Base-by-base conservation (phyloP, 768 basidiomycete genomes). In the Tulasnella sp. region DNA sequence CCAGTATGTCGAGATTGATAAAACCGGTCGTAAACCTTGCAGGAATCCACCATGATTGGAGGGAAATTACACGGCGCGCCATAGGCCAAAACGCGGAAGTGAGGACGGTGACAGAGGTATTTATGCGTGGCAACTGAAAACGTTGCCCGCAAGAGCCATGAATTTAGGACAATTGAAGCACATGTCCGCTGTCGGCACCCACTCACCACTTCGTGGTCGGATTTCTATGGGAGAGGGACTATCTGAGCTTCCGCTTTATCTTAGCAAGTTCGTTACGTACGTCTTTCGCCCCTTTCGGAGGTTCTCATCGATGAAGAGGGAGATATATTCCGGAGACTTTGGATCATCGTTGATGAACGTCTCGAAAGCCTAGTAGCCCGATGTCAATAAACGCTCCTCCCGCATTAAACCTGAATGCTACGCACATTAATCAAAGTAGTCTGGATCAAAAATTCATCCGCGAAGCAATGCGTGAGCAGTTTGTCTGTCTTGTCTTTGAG, bases 61-160 rank as follows among this genome's bases (percentile, higher is more conserved):
- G 96, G 92, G 56, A 98, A 87, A 6, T 86, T 90, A 82, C 95
- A 98, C 0, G 84, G 81, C 0, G 90, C 83, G 3, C 88, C 87
- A 92, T 93, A 0, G 98, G 98, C 98, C 98, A 99, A 85, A 94
- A 95, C 4, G 96, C 97, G 1, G 97, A 94, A 0, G 98, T 99
- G 91, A 98, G 96, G 74, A 99, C 93, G 7, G 89, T 96, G 58
- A 98, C 95, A 0, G 90, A 91, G 48, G 98, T 88, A 56, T 97
- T 94, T 81, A 97, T 88, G 4, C 89, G 88, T 3, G 92, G 92
- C 12, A 90, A 84, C 95, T 98, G 82, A 44, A n/a, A 75, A 31
- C 27, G n/a, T 40, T 52, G 39, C 18, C 75, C 31, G 42, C 14
- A 52, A 48, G 27, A 2, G 31, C 75, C 71, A 19, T 58, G n/a